Evolutionary conservation across 495 filamentous ascomycete species (phyloP).

Genomic region (Penicillium daleae): DNA sequence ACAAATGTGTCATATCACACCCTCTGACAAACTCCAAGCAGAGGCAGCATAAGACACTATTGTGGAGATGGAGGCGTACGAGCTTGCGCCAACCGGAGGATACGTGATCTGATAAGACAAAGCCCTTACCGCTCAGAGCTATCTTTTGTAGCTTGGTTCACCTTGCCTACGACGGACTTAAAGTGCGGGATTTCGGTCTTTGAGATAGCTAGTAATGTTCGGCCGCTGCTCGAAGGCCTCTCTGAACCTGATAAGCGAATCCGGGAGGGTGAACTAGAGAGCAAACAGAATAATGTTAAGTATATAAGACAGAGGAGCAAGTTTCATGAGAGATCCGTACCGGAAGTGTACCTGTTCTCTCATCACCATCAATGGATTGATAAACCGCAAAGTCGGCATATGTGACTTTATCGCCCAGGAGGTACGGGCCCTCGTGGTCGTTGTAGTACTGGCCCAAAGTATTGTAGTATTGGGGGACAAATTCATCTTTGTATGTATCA

Average conservation of each 20-base stretch:
- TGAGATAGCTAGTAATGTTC: conserved; percentile 2
- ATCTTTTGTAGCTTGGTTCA: not conserved
- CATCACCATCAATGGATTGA: conserved; percentile 39
- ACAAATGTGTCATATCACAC: no score
- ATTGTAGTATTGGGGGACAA: conserved; percentile 33
- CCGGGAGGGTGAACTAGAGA: not conserved
- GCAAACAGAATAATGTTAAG: not conserved
- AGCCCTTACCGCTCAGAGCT: no score
- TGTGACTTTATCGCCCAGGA: conserved; percentile 36
- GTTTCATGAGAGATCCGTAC: not conserved
- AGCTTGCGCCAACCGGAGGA: no score
- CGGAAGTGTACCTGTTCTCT: conserved; percentile 22
- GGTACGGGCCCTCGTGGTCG: conserved; percentile 32
- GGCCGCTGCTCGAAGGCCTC: not conserved
- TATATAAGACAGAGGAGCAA: not conserved
- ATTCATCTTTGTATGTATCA: conserved; percentile 28
- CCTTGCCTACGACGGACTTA: not conserved
- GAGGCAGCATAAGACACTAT: no score
- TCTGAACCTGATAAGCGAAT: not conserved
- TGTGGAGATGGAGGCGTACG: no score
- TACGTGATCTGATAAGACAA: no score
- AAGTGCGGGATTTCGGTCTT: not conserved
- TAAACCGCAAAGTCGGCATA: conserved; percentile 44
- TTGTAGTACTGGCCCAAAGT: conserved; percentile 31
- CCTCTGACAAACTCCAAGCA: no score